Conservation (phyloP, 495 filamentous ascomycete genomes). For the Penicillium verhagenii region DNA sequence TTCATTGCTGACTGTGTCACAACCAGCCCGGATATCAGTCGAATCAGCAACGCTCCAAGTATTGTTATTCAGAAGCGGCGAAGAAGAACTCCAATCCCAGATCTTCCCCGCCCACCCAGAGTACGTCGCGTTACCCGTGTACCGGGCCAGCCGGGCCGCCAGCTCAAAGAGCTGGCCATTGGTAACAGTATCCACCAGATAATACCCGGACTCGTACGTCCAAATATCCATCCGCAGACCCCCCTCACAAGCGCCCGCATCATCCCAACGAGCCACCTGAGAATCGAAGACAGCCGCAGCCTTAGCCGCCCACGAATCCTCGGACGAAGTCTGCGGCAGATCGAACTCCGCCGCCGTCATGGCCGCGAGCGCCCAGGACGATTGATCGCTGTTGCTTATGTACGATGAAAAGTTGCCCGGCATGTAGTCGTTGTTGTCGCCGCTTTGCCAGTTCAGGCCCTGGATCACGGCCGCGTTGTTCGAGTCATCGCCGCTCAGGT, state of each 20-base stretch:
- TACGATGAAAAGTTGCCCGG: conserved; percentile 55
- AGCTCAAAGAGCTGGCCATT: conserved; percentile 72
- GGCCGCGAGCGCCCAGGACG: conserved; percentile 66
- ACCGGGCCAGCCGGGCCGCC: conserved; percentile 66
- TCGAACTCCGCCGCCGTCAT: conserved; percentile 66
- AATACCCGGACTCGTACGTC: conserved; percentile 40
- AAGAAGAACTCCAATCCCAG: conserved; percentile 61
- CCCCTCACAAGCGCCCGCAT: conserved; percentile 34
- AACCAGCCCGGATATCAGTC: conserved; percentile 49
- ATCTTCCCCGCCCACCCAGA: conserved; percentile 65
- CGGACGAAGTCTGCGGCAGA: conserved; percentile 57
- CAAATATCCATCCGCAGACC: conserved; percentile 53
- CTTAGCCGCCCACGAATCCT: conserved; percentile 61
- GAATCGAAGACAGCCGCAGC: conserved; percentile 73
- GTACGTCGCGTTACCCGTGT: conserved; percentile 70
- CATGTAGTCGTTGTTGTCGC: conserved; percentile 57
- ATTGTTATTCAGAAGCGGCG: conserved; percentile 53
- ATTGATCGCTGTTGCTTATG: conserved; percentile 66
- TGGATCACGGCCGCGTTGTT: conserved; percentile 57
- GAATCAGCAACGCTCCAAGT: conserved; percentile 63
- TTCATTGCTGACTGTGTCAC: conserved; percentile 50
- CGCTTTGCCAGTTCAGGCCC: conserved; percentile 61
- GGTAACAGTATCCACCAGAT: conserved; percentile 65
- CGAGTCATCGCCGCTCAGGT: conserved; percentile 59
- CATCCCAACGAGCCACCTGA: conserved; percentile 57